A percentile compares a stretch with the other conserved stretches of the same genome.
phyloP scores from a whole-genome alignment of 2,329 filamentous ascomycete genomes.

The Claviceps sp. region DNA sequence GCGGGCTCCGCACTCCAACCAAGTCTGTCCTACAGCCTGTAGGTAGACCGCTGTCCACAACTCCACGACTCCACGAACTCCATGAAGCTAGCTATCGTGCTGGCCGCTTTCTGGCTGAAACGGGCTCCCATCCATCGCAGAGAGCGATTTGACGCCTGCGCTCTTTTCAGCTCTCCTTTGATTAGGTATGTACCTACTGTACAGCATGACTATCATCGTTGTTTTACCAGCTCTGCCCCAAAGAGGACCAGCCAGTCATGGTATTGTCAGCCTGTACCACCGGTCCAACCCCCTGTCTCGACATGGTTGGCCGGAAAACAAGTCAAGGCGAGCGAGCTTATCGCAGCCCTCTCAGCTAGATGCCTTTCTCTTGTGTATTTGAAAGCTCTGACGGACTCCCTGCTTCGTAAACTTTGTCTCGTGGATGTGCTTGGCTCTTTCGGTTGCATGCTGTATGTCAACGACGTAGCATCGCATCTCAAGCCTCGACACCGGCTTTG shows the following conservation, averaged over 20 bases:
- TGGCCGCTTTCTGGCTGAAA: neutral
- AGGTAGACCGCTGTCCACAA: too few relatives aligned
- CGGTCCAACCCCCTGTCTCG: neutral
- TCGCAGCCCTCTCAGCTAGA: neutral
- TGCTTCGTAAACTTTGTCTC: neutral
- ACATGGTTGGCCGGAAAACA: slow-evolving; percentile 4
- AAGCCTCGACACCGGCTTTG: neutral
- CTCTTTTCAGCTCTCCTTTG: neutral
- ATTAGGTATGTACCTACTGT: too few relatives aligned
- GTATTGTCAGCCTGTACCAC: neutral
- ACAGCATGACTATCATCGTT: neutral
- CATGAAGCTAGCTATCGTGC: too few relatives aligned
- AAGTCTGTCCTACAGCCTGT: too few relatives aligned
- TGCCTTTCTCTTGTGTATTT: neutral
- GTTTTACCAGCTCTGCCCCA: neutral
- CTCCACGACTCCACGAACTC: too few relatives aligned
- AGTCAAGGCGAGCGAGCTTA: neutral
- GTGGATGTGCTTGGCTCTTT: neutral
- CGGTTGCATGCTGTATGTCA: neutral
- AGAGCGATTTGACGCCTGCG: neutral
- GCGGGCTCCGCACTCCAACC: too few relatives aligned
- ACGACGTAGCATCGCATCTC: slow-evolving; percentile 3
- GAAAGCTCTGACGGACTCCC: neutral
- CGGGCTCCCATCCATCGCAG: neutral
- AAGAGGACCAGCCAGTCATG: neutral